Percentiles rank a stretch among this genome's conserved stretches.
Evolutionary conservation across 129 eudicot genomes (phyloP).

Genomic region (Helianthus tuberosus): DNA sequence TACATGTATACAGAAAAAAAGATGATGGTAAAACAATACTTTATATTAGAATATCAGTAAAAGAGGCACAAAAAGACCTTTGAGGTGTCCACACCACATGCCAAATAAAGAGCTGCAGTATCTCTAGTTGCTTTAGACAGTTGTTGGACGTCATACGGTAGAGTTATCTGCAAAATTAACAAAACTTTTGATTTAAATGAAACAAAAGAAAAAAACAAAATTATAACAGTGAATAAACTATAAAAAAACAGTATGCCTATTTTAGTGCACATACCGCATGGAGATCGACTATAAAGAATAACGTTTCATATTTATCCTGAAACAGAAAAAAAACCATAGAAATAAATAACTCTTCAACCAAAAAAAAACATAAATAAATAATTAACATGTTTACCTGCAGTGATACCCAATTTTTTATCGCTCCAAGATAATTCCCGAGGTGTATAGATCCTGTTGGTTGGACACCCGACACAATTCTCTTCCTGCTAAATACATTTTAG

Average conservation of each 20-base stretch:
- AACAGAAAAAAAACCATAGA: neutral
- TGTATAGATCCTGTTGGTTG: conserved; percentile 95
- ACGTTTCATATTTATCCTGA: neutral
- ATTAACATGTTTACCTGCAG: conserved; percentile 58
- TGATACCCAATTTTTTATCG: conserved; percentile 89
- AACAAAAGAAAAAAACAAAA: neutral
- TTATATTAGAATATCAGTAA: too few species aligned
- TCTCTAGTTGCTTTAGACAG: conserved; percentile 85
- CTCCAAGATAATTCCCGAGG: conserved; percentile 98
- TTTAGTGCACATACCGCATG: conserved; percentile 70
- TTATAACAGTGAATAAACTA: neutral
- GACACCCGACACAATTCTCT: conserved; percentile 93
- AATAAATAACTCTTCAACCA: neutral
- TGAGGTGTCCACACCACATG: conserved; percentile 91
- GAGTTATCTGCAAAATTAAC: conserved; percentile 65
- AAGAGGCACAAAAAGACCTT: conserved; percentile 53
- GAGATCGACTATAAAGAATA: conserved; percentile 60
- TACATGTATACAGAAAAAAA: neutral
- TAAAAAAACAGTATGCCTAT: neutral
- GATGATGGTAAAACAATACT: neutral
- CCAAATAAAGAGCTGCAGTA: conserved; percentile 96
- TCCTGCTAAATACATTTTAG: conserved; percentile 45
- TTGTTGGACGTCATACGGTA: conserved; percentile 85
- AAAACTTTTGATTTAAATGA: neutral
- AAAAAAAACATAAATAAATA: neutral